phyloP scores from a whole-genome alignment of 192 early-diverging fungal species.

The Gamsiella multidivaricata region DNA sequence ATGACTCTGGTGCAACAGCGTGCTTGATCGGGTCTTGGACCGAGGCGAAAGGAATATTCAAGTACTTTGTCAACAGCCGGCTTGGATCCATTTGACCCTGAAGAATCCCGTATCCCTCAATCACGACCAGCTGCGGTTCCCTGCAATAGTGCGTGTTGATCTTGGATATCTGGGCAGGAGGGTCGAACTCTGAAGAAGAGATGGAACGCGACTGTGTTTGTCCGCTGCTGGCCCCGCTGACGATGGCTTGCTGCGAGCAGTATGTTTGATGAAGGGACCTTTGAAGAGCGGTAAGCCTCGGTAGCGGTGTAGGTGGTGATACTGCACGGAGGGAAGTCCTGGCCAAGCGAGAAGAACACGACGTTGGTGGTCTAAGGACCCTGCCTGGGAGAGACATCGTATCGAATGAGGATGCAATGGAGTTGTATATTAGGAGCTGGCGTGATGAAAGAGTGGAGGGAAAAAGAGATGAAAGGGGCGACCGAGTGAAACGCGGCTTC shows the following conservation, averaged over 20 bases:
- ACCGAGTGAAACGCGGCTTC: no score
- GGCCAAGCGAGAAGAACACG: no score
- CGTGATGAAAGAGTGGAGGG: no score
- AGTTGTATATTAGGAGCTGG: no score
- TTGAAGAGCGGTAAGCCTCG: no score
- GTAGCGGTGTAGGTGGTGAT: no score
- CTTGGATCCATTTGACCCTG: slow-evolving; percentile 50
- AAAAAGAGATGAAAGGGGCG: no score
- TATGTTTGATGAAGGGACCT: neutral
- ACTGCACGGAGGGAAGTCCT: no score
- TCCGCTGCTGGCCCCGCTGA: neutral
- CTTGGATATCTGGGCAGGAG: slow-evolving; percentile 20
- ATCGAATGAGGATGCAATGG: no score
- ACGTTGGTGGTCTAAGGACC: no score
- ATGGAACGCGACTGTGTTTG: neutral
- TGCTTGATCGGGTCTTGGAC: slow-evolving; percentile 22
- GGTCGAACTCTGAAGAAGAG: slow-evolving; percentile 13
- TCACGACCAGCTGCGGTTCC: slow-evolving; percentile 42
- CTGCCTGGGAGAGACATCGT: no score
- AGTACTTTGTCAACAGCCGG: slow-evolving; percentile 37
- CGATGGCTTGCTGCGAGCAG: neutral
- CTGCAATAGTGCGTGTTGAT: slow-evolving; percentile 36
- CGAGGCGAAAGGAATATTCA: slow-evolving; percentile 38
- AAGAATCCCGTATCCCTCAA: slow-evolving; percentile 35
- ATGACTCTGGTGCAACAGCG: slow-evolving; percentile 25